phyloP scores from a whole-genome alignment of 108 stramenopile genomes.

The Thalassiosira profunda region DNA sequence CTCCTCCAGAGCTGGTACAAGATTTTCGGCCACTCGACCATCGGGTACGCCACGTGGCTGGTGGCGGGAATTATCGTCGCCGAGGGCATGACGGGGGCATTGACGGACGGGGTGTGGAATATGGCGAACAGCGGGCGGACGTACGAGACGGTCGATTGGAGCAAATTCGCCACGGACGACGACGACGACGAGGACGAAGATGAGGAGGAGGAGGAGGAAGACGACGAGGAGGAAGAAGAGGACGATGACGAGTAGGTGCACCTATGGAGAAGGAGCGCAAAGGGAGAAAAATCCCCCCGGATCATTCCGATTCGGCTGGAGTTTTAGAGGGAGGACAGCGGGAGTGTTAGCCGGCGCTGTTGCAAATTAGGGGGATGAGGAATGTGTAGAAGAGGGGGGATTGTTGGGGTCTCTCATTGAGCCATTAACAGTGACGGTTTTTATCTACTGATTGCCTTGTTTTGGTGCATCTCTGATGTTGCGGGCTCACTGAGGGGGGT shows the following conservation, averaged over 20 bases:
- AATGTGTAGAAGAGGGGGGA: too few species aligned
- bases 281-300: slow-evolving; percentile 29
- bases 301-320: slow-evolving; percentile 26
- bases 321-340: too few species aligned
- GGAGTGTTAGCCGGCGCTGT: too few species aligned
- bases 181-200: slow-evolving; percentile 89
- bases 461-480: too few species aligned
- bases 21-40: slow-evolving; percentile 87
- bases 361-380: too few species aligned
- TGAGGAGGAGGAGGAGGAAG: slow-evolving; percentile 80
- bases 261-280: slow-evolving; percentile 23
- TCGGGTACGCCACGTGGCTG: slow-evolving; percentile 82
- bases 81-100: slow-evolving; percentile 66
- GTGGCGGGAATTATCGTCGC: slow-evolving; percentile 78
- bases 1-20: slow-evolving; percentile 36
- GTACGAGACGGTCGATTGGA: slow-evolving; percentile 85
- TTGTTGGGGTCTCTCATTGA: too few species aligned
- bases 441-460: too few species aligned
- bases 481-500: too few species aligned
- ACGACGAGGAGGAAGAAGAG: slow-evolving; percentile 58
- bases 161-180: slow-evolving; percentile 76
- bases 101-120: slow-evolving; percentile 75
- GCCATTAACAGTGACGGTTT: too few species aligned
- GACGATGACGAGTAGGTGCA: slow-evolving; percentile 36
- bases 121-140: slow-evolving; percentile 78